Evolutionary conservation across 2,329 filamentous ascomycete species (phyloP).

Genomic region (Hymenoscyphus occultus): DNA sequence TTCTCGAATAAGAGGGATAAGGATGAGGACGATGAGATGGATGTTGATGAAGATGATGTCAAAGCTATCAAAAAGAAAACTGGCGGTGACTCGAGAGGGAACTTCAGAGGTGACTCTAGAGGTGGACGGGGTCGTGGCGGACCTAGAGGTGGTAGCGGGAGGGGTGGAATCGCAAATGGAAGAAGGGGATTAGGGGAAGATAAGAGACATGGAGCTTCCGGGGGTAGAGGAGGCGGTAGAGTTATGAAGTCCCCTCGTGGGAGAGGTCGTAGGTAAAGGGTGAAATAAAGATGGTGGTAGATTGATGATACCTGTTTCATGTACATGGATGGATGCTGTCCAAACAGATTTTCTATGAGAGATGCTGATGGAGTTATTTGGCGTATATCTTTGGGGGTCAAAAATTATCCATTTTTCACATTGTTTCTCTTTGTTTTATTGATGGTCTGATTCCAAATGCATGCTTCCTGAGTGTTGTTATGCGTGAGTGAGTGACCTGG

Average conservation of each 20-base stretch:
- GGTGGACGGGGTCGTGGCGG: slow-evolving; percentile 36
- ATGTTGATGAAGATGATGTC: slow-evolving; percentile 47
- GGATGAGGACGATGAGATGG: slow-evolving; percentile 52
- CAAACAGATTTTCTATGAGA: neutral
- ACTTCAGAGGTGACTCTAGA: slow-evolving; percentile 36
- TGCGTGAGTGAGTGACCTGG: too few species aligned
- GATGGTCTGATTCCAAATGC: neutral
- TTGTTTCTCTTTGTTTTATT: neutral
- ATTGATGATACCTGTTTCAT: slow-evolving; percentile 11
- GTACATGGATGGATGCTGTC: neutral
- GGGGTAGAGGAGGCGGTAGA: slow-evolving; percentile 26
- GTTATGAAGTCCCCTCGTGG: slow-evolving; percentile 36
- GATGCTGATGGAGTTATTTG: neutral
- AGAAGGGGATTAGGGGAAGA: slow-evolving; percentile 48
- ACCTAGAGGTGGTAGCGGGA: slow-evolving; percentile 43
- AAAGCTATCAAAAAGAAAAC: slow-evolving; percentile 51
- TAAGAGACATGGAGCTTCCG: slow-evolving; percentile 29
- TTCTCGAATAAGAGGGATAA: slow-evolving; percentile 64
- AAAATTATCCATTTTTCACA: neutral
- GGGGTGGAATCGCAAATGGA: slow-evolving; percentile 46
- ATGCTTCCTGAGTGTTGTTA: too few species aligned
- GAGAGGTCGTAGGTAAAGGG: slow-evolving; percentile 23
- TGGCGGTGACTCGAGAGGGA: slow-evolving; percentile 32
- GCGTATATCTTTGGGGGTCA: neutral
- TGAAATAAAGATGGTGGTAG: neutral